Evolutionary conservation across 2,329 filamentous ascomycete genomes (phyloP).

Genomic region (Chaetomiaceae sp.): DNA sequence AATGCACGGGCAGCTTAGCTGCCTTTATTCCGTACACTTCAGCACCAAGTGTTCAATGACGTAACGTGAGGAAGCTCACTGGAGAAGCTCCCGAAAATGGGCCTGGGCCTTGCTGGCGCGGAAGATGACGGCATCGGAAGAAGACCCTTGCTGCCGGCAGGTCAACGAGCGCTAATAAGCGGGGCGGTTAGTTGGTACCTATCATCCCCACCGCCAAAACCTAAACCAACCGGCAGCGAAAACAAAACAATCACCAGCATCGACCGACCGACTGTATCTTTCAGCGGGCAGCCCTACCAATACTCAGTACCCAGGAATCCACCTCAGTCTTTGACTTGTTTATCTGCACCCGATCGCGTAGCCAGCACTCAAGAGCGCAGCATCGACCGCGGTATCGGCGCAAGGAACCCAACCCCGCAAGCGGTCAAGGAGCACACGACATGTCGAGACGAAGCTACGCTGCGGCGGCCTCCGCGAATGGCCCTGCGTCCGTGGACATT

Average conservation of each 20-base stretch:
- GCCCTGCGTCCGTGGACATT: slow-evolving; percentile 36
- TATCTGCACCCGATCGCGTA: neutral
- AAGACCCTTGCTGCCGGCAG: slow-evolving; percentile 1
- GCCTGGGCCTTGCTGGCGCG: slow-evolving; percentile 6
- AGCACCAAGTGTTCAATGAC: slow-evolving; percentile 8
- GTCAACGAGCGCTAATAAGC: neutral
- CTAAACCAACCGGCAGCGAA: no score
- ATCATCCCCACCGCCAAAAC: no score
- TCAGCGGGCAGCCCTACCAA: no score
- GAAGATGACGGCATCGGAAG: slow-evolving; percentile 12
- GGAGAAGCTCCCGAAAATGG: no score
- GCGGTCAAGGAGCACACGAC: slow-evolving; percentile 16
- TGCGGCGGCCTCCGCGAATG: slow-evolving; percentile 41
- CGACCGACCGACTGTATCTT: no score
- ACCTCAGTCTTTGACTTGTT: neutral
- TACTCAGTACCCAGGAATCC: no score
- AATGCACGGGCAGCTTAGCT: no score
- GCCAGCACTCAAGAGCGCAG: no score
- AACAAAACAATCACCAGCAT: no score
- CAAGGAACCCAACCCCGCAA: neutral
- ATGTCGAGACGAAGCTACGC: slow-evolving; percentile 60
- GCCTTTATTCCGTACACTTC: no score
- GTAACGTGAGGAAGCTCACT: slow-evolving; percentile 5
- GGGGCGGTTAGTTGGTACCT: neutral
- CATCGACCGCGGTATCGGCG: neutral